A percentile compares a stretch with the other conserved stretches of the same genome.
Conservation (phyloP, 257 asterid species). For the Solanum arcanum region DNA sequence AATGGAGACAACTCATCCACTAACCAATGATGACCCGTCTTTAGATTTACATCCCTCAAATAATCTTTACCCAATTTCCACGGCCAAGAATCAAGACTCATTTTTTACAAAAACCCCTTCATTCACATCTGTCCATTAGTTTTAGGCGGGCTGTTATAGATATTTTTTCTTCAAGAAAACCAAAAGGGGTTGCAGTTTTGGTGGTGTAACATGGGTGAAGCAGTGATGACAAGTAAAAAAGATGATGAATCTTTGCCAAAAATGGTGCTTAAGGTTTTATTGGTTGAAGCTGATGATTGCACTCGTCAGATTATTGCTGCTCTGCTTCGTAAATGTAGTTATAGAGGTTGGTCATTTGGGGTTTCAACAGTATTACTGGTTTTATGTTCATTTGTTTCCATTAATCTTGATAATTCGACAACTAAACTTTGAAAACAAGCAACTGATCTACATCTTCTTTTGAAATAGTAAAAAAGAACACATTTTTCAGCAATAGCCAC, state of each 20-base stretch:
- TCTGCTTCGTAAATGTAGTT: conserved; percentile 89
- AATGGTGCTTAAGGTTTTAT: conserved; percentile 62
- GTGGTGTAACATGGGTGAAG: conserved; percentile 44
- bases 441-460: not conserved
- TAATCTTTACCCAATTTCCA: not conserved
- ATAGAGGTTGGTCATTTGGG: conserved; percentile 33
- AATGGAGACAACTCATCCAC: not conserved
- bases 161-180: not conserved
- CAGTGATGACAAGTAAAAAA: conserved; percentile 25
- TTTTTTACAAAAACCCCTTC: not conserved
- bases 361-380: not conserved
- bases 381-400: not conserved
- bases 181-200: not conserved
- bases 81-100: not conserved
- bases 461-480: not conserved
- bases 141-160: not conserved
- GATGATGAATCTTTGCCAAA: conserved; percentile 38
- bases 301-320: conserved; percentile 91
- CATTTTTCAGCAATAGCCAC: not conserved
- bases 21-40: not conserved
- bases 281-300: conserved; percentile 92
- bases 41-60: not conserved
- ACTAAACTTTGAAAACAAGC: not conserved
- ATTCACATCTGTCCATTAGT: not conserved
- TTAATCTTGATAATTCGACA: not conserved